These are phyloP conservation scores for Parachlorella kessleri DNA, from an alignment of 139 green algal species.

Conservation along the genomic window DNA sequence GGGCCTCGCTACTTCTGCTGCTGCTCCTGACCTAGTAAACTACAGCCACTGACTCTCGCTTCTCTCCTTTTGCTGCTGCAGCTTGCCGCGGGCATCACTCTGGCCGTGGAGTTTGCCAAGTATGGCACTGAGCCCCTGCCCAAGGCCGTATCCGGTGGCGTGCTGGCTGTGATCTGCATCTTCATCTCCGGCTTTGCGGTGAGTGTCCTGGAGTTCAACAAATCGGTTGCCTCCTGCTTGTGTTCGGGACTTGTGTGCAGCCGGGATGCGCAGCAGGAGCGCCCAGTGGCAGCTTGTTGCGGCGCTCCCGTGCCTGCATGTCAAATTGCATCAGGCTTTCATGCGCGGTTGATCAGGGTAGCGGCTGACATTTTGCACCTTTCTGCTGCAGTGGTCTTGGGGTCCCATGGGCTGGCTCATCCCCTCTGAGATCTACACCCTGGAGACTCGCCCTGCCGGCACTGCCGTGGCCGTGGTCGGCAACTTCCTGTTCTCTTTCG, in stretches of 20 bases:
- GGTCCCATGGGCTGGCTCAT: conserved; percentile 70
- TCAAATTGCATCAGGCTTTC: background rate
- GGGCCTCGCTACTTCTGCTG: too few relatives aligned
- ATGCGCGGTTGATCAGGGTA: background rate
- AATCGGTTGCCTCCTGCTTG: background rate
- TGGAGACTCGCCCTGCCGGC: conserved; percentile 52
- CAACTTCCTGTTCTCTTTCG: conserved; percentile 67
- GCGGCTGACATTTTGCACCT: too few relatives aligned
- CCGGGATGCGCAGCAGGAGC: too few relatives aligned
- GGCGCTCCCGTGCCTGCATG: too few relatives aligned
- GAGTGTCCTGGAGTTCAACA: background rate
- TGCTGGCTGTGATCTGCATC: conserved; percentile 62
- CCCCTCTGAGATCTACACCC: conserved; percentile 56
- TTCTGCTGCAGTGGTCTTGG: conserved; percentile 60
- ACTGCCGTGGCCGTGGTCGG: conserved; percentile 43
- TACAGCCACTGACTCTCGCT: too few relatives aligned
- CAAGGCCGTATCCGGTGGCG: conserved; percentile 27
- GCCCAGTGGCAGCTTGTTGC: background rate
- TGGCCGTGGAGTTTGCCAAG: conserved; percentile 34
- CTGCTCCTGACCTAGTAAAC: too few relatives aligned
- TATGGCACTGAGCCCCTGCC: conserved; percentile 11
- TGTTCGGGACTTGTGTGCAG: background rate
- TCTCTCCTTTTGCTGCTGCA: too few relatives aligned
- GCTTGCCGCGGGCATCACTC: conserved; percentile 42
- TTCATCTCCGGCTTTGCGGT: conserved; percentile 68